Percentiles rank a stretch among this genome's conserved stretches.
Evolutionary conservation across 768 basidiomycete species (phyloP).

Genomic region (Collybiopsis confluens): DNA sequence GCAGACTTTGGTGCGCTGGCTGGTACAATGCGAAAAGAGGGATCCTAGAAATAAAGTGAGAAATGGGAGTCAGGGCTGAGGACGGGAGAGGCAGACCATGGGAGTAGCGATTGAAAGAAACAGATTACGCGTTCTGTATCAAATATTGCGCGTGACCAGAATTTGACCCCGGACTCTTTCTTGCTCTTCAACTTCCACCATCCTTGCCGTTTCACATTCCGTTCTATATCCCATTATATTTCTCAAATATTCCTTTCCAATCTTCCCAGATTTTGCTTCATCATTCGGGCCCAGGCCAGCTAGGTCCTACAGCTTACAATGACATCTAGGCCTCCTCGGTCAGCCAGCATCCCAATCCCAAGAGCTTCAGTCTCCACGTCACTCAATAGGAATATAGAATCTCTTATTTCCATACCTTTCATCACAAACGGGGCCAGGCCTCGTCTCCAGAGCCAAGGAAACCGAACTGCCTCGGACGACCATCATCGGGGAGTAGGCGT

Average conservation of each 20-base stretch:
- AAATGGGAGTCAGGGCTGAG: not conserved
- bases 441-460: constrained; percentile 30
- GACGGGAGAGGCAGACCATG: not conserved
- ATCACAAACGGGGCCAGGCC: constrained; percentile 35
- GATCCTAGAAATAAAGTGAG: constrained; percentile 24
- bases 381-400: constrained; percentile 56
- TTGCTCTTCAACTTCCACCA: constrained; percentile 3
- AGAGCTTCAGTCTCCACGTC: constrained; percentile 35
- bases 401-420: constrained; percentile 53
- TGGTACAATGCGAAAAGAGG: constrained; percentile 66
- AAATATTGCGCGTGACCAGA: constrained; percentile 16
- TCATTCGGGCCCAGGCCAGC: constrained; percentile 36
- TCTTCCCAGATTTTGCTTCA: constrained; percentile 4
- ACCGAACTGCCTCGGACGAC: constrained; percentile 28
- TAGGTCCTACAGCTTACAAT: not conserved
- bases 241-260: not conserved
- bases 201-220: not conserved
- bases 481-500: constrained; percentile 30
- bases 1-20: constrained; percentile 49
- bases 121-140: constrained; percentile 16
- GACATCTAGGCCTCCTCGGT: constrained; percentile 43
- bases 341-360: constrained; percentile 66
- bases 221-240: not conserved
- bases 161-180: not conserved
- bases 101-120: not conserved